A percentile compares a stretch with the other conserved stretches of the same genome.
Conservation (phyloP, 2,329 filamentous ascomycete species). For the Graphilbum ipis-grandicollis region DNA sequence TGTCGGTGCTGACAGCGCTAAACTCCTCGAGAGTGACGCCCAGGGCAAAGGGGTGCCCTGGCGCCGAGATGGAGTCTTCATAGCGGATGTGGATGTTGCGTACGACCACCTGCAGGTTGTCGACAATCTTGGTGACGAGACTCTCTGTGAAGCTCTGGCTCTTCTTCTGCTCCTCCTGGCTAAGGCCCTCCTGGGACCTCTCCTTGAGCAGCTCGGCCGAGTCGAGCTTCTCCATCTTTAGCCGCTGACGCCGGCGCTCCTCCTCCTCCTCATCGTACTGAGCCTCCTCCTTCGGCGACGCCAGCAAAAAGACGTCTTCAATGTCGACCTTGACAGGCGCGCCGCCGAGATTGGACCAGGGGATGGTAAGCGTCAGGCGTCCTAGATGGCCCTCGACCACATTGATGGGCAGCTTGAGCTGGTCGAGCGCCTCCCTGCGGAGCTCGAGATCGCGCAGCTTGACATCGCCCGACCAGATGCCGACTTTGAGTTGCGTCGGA, state of each 20-base stretch:
- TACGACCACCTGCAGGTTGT: constrained; percentile 93
- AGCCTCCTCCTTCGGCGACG: constrained; percentile 87
- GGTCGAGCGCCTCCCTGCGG: constrained; percentile 85
- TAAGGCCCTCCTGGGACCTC: constrained; percentile 80
- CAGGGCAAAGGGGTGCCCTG: constrained; percentile 85
- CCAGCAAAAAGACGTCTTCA: constrained; percentile 89
- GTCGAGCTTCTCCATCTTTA: constrained; percentile 98
- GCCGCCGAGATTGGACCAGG: constrained; percentile 91
- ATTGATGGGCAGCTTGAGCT: constrained; percentile 90
- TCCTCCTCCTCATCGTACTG: constrained; percentile 91
- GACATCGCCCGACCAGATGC: constrained; percentile 97
- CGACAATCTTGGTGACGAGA: constrained; percentile 87
- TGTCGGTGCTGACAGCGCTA: constrained; percentile 90
- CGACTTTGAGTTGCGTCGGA: constrained; percentile 90
- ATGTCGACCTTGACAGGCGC: constrained; percentile 91
- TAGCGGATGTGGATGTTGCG: constrained; percentile 98
- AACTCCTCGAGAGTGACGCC: constrained; percentile 90
- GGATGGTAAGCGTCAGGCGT: constrained; percentile 79
- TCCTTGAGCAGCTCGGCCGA: constrained; percentile 91
- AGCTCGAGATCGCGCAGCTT: constrained; percentile 87
- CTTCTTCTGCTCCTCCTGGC: constrained; percentile 87
- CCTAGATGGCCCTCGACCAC: constrained; percentile 91
- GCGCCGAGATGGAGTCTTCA: constrained; percentile 90
- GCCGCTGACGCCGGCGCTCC: constrained; percentile 63
- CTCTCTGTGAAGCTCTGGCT: constrained; percentile 96